Base-by-base conservation (phyloP, 1,284 basidiomycete species). In the Boletus semigastroideus region DNA sequence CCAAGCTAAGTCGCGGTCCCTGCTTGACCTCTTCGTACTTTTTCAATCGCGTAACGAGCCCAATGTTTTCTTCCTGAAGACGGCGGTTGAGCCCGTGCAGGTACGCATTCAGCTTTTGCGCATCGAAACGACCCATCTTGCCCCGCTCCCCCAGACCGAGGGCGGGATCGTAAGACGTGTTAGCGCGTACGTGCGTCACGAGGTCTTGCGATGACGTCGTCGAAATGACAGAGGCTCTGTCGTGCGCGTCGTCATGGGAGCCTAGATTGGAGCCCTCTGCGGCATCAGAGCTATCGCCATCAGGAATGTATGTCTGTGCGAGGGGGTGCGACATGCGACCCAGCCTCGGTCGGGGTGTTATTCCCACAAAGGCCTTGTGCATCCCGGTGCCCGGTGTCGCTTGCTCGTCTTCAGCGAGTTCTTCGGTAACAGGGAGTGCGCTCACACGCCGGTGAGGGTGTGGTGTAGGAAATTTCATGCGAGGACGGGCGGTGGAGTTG, bases 141-240 rank as follows among this genome's bases (percentile, higher is more conserved):
- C 54, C 78, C 70, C 37, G 82, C 78, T 59, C 79, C 74, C 82
- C 84, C 49, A 87, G 81, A 10, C 86, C 86, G 65, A 88, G 81
- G 6, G 84, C 78, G 34, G 87, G 86, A 63, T 91, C 89, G 56
- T 93, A 90, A 9, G 90, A 92, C 14, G 88, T 88, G 61, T 94
- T 94, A 37, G 83, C 87, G 10, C 87, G 83, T 30, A 81, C 83
- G 61, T 90, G 84, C 7, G 86, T 83, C 2, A 88, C 90, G 36
- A 94, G 73, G 64, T 94, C 92, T 56, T 92, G 87, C 20, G 90
- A 92, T 1, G 90, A 92, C 4, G 87, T 80, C 0, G 86, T 90
- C 5, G 90, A 92, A 38, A 88, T 74, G 68, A 87, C 83, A 0
- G 88, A 89, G 2, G 73, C 78, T 31, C 74, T 74, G 46, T 83